A percentile compares a stretch with the other conserved stretches of the same genome.
phyloP scores from a whole-genome alignment of 148 eudicot genomes.

The Nepenthes gracilis region DNA sequence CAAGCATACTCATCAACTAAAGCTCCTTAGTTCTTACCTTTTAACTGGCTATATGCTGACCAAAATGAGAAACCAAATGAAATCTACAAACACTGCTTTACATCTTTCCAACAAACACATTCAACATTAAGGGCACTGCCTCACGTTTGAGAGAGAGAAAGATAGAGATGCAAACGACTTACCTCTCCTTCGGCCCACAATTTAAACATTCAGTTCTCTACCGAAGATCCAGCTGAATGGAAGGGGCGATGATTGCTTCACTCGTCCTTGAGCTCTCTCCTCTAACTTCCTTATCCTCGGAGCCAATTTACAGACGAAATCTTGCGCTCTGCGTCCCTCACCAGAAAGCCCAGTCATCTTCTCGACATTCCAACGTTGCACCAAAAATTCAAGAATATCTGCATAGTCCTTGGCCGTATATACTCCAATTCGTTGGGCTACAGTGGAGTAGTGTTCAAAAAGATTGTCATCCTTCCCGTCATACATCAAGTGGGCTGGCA shows the following conservation, averaged over 20 bases:
- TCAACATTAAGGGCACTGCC: too few relatives aligned
- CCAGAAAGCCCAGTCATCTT: constrained; percentile 24
- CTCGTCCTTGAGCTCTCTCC: constrained; percentile 31
- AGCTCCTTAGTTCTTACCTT: too few relatives aligned
- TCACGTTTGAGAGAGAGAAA: too few relatives aligned
- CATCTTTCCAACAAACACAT: too few relatives aligned
- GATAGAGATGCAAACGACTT: too few relatives aligned
- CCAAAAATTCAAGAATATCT: constrained; percentile 29
- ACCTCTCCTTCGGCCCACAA: too few relatives aligned
- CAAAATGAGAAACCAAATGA: too few relatives aligned
- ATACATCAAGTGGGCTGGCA: constrained; percentile 39
- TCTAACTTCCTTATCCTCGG: constrained; percentile 33
- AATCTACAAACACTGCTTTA: too few relatives aligned
- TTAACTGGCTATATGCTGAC: too few relatives aligned
- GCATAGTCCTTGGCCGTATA: constrained; percentile 38
- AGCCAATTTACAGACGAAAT: constrained; percentile 31
- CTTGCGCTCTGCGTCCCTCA: constrained; percentile 32
- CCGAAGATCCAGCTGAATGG: constrained; percentile 37
- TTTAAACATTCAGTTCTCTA: constrained; percentile 14
- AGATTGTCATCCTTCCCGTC: constrained; percentile 31
- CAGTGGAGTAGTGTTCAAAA: constrained; percentile 28
- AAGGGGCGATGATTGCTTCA: constrained; percentile 22
- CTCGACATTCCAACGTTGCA: constrained; percentile 29
- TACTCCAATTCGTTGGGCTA: constrained; percentile 35
- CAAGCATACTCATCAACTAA: too few relatives aligned